A percentile compares a stretch with the other conserved stretches of the same genome.
These are phyloP conservation scores for Elaphomyces granulatus DNA, from an alignment of 495 filamentous ascomycete genomes.

Conservation along the genomic window DNA sequence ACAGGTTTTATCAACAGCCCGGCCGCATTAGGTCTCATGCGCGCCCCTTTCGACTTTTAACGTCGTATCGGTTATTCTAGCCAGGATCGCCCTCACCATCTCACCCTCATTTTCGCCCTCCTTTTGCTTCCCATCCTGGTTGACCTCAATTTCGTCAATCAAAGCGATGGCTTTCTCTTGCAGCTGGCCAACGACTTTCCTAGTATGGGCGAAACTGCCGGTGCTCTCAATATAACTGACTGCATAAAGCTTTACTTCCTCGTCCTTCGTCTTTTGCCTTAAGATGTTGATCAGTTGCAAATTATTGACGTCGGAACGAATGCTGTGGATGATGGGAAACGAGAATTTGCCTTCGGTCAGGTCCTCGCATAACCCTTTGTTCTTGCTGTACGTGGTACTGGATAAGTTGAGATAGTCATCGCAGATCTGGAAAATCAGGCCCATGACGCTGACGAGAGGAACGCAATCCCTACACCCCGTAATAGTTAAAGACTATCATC, in stretches of 20 bases:
- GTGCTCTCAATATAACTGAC: slow-evolving; percentile 83
- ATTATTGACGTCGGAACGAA: slow-evolving; percentile 65
- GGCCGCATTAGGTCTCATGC: too few relatives aligned
- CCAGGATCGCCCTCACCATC: slow-evolving; percentile 30
- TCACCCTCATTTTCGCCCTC: slow-evolving; percentile 22
- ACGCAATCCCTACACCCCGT: slow-evolving; percentile 48
- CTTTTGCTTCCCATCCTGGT: slow-evolving; percentile 23
- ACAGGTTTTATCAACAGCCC: too few relatives aligned
- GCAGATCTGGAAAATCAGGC: slow-evolving; percentile 89
- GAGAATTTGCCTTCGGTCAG: slow-evolving; percentile 97
- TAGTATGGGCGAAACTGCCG: slow-evolving; percentile 78
- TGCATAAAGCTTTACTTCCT: slow-evolving; percentile 82
- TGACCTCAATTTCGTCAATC: slow-evolving; percentile 50
- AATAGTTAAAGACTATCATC: too few relatives aligned
- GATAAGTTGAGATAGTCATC: slow-evolving; percentile 92
- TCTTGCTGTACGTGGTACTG: slow-evolving; percentile 53
- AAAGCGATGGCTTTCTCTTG: slow-evolving; percentile 48
- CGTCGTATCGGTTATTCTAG: slow-evolving; percentile 32
- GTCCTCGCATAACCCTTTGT: slow-evolving; percentile 94
- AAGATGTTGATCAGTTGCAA: slow-evolving; percentile 82
- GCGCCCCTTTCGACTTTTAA: slow-evolving; percentile 15
- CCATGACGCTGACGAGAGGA: slow-evolving; percentile 76
- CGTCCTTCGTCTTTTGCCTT: slow-evolving; percentile 72
- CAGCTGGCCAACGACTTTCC: slow-evolving; percentile 51
- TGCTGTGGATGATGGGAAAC: slow-evolving; percentile 91